A percentile compares a stretch with the other conserved stretches of the same genome.
Conservation (phyloP, 2,329 filamentous ascomycete genomes). For the Apiospora arundinis region DNA sequence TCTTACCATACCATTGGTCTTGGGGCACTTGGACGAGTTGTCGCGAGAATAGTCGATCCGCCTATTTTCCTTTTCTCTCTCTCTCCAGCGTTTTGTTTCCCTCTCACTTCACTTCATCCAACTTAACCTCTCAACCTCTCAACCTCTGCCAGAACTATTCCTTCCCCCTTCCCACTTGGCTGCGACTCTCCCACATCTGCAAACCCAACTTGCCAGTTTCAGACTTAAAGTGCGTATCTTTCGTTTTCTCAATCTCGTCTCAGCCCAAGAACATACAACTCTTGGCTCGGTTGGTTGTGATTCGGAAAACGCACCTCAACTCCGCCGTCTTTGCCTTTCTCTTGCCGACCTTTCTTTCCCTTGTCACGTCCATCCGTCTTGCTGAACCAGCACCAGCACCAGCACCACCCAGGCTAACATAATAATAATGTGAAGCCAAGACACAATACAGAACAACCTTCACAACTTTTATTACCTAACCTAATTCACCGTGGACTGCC, state of each 20-base stretch:
- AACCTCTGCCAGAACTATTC: background rate
- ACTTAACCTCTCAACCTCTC: background rate
- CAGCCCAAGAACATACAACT: background rate
- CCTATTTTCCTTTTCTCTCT: conserved; percentile 18
- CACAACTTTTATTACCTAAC: conserved; percentile 8
- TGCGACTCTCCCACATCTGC: background rate
- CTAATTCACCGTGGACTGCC: background rate
- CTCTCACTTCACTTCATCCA: conserved; percentile 17
- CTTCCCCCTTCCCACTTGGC: conserved; percentile 1
- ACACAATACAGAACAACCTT: conserved; percentile 6
- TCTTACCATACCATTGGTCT: too few species aligned
- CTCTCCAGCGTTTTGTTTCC: conserved; percentile 3
- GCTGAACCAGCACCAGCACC: too few species aligned
- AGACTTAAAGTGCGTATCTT: background rate
- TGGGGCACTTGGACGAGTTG: background rate
- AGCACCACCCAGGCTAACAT: background rate
- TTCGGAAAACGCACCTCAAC: background rate
- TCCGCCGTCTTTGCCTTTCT: background rate
- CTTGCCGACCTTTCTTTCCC: background rate
- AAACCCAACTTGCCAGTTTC: background rate
- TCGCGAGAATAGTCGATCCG: conserved; percentile 17
- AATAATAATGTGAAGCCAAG: conserved; percentile 2
- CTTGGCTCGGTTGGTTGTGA: background rate
- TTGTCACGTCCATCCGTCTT: background rate
- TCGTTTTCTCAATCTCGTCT: background rate